Percentiles rank a stretch among this genome's conserved stretches.
Evolutionary conservation across 169 alveolate species (phyloP).

Genomic region (Plasmodium relictum): DNA sequence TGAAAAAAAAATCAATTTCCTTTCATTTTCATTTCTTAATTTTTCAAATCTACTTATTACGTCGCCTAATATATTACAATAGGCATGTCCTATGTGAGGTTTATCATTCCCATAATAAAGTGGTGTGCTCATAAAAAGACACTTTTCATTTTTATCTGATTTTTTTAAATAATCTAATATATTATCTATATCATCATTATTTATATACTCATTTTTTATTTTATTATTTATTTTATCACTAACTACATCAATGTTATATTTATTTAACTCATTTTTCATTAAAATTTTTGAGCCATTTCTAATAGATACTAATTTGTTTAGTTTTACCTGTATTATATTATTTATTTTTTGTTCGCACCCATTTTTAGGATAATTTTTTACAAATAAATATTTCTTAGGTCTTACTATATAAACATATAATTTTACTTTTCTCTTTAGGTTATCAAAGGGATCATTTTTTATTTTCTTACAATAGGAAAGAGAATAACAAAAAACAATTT

Average conservation of each 20-base stretch:
- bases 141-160: background rate
- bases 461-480: no score
- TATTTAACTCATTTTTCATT: no score
- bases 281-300: no score
- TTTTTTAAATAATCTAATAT: background rate
- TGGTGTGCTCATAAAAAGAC: conserved; percentile 67
- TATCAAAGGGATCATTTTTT: no score
- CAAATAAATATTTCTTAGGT: no score
- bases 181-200: background rate
- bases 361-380: no score
- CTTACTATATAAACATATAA: no score
- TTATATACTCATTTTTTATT: background rate
- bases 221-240: background rate
- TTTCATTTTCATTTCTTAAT: conserved; percentile 11
- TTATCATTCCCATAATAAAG: conserved; percentile 84
- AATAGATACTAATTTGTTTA: no score
- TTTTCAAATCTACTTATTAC: conserved; percentile 69
- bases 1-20: conserved; percentile 63
- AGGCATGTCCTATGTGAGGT: conserved; percentile 88
- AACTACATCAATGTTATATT: background rate
- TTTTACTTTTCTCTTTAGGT: no score
- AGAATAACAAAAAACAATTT: no score
- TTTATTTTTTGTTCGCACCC: no score
- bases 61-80: conserved; percentile 83
- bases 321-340: no score